phyloP scores from a whole-genome alignment of 148 eudicot species.

The Vaccinium myrtillus region DNA sequence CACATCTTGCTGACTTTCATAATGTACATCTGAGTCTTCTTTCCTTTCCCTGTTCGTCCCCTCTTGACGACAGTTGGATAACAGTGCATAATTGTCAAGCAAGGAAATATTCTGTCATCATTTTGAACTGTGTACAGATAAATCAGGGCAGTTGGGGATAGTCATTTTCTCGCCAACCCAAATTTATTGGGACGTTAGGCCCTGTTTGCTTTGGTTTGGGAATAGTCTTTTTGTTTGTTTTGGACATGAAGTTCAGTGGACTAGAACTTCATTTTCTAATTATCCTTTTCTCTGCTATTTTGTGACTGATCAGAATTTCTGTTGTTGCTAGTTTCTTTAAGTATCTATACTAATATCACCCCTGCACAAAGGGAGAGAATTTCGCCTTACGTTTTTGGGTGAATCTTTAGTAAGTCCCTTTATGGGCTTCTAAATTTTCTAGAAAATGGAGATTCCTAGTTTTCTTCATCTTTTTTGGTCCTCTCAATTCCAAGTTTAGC shows the following conservation, averaged over 20 bases:
- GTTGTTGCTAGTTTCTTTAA: not conserved
- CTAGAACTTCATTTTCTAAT: not conserved
- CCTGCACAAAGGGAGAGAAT: not conserved
- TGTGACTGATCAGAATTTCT: not conserved
- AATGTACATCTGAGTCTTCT: not conserved
- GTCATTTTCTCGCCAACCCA: not conserved
- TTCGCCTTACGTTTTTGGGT: not conserved
- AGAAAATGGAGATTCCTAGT: not conserved
- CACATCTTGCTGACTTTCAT: constrained; percentile 5
- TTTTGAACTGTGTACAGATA: not conserved
- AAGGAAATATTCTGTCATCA: not conserved
- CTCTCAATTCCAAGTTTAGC: not conserved
- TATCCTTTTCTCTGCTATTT: not conserved
- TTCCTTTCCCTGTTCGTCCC: not conserved
- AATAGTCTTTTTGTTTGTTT: not conserved
- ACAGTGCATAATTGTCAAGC: not conserved
- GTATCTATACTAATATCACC: not conserved
- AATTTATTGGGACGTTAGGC: not conserved
- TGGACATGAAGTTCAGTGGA: not conserved
- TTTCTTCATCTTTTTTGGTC: not conserved
- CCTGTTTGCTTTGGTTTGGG: not conserved
- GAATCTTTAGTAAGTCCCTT: not conserved
- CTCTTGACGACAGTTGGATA: not conserved
- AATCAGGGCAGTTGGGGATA: not conserved
- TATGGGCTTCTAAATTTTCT: not conserved